phyloP scores from a whole-genome alignment of 2,329 filamentous ascomycete genomes.

The Colletotrichum somersetense region DNA sequence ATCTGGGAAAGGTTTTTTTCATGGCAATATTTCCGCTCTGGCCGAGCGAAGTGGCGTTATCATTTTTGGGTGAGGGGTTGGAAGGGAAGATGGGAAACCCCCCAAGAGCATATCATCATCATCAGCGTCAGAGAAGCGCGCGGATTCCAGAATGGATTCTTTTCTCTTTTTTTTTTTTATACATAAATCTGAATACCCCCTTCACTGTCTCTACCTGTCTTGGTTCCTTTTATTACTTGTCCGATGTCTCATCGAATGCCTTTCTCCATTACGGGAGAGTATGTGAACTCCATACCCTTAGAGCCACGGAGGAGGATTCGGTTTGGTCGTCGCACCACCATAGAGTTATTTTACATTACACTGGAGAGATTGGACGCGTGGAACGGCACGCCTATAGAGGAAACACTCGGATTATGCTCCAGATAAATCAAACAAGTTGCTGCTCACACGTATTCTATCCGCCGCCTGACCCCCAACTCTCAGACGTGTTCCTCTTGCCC shows the following conservation, averaged over 20 bases:
- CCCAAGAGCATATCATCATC: constrained; percentile 21
- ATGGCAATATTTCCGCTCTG: constrained; percentile 28
- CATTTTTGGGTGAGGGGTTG: constrained; percentile 1
- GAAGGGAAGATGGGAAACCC: neutral
- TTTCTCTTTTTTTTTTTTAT: constrained; percentile 8
- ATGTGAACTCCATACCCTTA: constrained; percentile 6
- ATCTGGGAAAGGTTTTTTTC: constrained; percentile 11
- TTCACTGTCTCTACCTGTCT: constrained; percentile 23
- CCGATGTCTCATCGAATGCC: neutral
- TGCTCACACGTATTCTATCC: neutral
- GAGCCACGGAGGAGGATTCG: neutral
- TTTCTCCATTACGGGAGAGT: neutral
- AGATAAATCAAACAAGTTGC: constrained; percentile 21
- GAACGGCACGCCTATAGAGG: constrained; percentile 26
- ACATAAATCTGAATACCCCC: constrained; percentile 22
- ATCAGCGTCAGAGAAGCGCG: constrained; percentile 34
- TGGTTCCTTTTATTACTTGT: neutral
- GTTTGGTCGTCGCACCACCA: neutral
- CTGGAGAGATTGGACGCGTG: constrained; percentile 27
- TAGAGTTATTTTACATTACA: constrained; percentile 24
- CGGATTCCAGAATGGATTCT: constrained; percentile 21
- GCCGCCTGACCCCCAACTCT: constrained; percentile 9
- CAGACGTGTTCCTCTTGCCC: constrained; percentile 18
- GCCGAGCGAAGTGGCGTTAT: constrained; percentile 27
- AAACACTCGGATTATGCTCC: constrained; percentile 10